phyloP scores from a whole-genome alignment of 371 early-diverging fungal genomes.

The Neoconidiobolus thromboides region DNA sequence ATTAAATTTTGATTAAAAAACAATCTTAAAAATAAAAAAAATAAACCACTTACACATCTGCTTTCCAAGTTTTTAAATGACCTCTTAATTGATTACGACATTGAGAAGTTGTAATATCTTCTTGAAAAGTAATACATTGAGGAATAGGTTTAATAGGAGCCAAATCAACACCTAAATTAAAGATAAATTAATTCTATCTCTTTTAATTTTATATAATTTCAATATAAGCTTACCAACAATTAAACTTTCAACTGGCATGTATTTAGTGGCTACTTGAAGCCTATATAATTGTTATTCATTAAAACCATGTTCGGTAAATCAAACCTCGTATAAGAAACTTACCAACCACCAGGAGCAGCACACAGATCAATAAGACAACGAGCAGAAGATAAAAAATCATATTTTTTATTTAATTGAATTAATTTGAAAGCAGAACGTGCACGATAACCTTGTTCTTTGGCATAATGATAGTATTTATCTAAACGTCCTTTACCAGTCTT shows the following conservation, averaged over 20 bases:
- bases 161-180: slow-evolving; percentile 76
- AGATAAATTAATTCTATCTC: not conserved
- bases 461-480: slow-evolving; percentile 92
- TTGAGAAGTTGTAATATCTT: slow-evolving; percentile 95
- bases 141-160: slow-evolving; percentile 96
- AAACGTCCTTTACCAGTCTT: slow-evolving; percentile 81
- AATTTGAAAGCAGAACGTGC: slow-evolving; percentile 97
- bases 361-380: slow-evolving; percentile 95
- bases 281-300: slow-evolving; percentile 11
- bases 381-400: slow-evolving; percentile 72
- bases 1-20: not conserved
- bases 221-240: slow-evolving; percentile 45
- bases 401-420: slow-evolving; percentile 89
- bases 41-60: slow-evolving; percentile 65
- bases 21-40: not conserved
- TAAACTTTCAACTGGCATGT: slow-evolving; percentile 85
- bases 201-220: not conserved
- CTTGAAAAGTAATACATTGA: slow-evolving; percentile 84
- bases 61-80: slow-evolving; percentile 94
- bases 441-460: slow-evolving; percentile 94
- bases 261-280: slow-evolving; percentile 90
- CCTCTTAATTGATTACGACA: slow-evolving; percentile 70
- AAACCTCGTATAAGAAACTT: slow-evolving; percentile 9
- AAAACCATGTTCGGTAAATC: too few species aligned
- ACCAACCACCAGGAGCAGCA: slow-evolving; percentile 99